phyloP scores from a whole-genome alignment of 345 rosid genomes.

The Brassica rapa region DNA sequence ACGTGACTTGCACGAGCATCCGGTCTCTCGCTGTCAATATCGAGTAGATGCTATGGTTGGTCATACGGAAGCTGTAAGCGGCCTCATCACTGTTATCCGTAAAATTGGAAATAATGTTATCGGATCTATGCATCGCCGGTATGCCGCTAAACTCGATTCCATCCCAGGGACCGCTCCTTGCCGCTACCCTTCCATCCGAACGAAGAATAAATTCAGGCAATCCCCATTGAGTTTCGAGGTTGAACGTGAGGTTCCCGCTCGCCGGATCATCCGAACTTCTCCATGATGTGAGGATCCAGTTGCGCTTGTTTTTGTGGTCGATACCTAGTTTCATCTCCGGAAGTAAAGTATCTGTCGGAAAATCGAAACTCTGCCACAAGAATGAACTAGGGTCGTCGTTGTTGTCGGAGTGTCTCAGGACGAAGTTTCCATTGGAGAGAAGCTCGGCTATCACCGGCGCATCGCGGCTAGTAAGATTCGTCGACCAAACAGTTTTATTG shows the following conservation, averaged over 20 bases:
- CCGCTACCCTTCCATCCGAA: too few species aligned
- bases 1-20: background rate
- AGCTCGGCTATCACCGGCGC: background rate
- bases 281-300: background rate
- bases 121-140: background rate
- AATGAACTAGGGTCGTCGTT: background rate
- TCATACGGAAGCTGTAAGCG: background rate
- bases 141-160: background rate
- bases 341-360: background rate
- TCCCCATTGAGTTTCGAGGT: background rate
- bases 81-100: background rate
- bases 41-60: background rate
- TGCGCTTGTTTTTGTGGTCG: background rate
- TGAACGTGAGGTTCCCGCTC: background rate
- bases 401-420: background rate
- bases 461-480: background rate
- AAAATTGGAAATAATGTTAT: background rate
- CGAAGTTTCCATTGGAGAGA: background rate
- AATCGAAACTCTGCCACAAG: background rate
- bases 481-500: background rate
- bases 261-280: background rate
- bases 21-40: background rate
- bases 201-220: background rate
- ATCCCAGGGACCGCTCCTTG: background rate
- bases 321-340: background rate